Evolutionary conservation across 306 rosid species (phyloP), one percentile per base, ranked within the genome.

Genomic region (Gillenia trifoliata): DNA sequence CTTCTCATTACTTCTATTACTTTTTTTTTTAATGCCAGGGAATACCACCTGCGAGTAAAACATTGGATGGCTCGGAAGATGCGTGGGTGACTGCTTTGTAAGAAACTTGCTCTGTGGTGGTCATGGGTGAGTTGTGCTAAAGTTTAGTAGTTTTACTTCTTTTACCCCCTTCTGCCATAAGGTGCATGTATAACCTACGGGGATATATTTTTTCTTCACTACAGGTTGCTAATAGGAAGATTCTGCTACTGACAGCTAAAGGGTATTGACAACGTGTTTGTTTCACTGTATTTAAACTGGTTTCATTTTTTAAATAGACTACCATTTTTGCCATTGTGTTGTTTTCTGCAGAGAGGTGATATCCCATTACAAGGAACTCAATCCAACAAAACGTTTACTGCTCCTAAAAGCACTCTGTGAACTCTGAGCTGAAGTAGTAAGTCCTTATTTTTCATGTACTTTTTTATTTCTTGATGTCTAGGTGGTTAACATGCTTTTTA

Each of bases 211-310:
- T 70, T 40, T 10, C 38, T 64, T 70, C 66, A 59, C 59, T 84
- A 68, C 83, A 93, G 98, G 92, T 93, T 78, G 97, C 93, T 70
- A 94, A 89, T 78, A 97, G 98, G 81, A 74, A 83, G 63, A 87
- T 88, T 77, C 98, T 96, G 69, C 80, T 91, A 22, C 56, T 62
- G 80, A 87, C 88, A 64, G 85, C 86, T 72, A 91, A 88, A 76
- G 96, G 97, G 98, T 93, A 89, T 30, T 55, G 28, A 61, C 61
- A 54, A 74, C 66, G 62, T 30, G 40, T 62, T 23, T 12, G 25
- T 20, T 63, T 41, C 34, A 49, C n/a, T 11, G n/a, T 65, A 49
- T 55, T 75, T n/a, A n/a, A n/a, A n/a, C n/a, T n/a, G n/a, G n/a
- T n/a, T n/a, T n/a, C n/a, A n/a, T n/a, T n/a, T n/a, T n/a, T n/a